Evolutionary conservation across 331 rosid genomes (phyloP).

Genomic region (Ulmus americana): DNA sequence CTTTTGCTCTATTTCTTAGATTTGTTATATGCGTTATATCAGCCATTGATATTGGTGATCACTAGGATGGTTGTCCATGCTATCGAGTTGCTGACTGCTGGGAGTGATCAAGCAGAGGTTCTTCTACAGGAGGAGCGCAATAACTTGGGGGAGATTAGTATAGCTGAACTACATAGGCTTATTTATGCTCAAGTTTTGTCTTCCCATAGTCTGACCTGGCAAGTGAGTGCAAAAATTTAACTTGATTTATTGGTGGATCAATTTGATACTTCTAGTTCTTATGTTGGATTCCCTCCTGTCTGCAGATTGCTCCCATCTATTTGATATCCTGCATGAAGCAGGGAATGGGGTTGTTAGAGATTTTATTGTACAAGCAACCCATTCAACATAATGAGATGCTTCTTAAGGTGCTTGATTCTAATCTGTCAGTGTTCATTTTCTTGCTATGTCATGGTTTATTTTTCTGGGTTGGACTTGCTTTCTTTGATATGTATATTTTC

Average conservation of each 20-base stretch:
- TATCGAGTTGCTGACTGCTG: conserved; percentile 75
- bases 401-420: conserved; percentile 59
- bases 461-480: not conserved
- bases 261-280: conserved; percentile 25
- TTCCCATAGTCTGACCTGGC: conserved; percentile 85
- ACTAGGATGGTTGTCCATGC: conserved; percentile 92
- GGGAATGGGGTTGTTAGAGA: conserved; percentile 83
- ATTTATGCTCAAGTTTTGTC: conserved; percentile 89
- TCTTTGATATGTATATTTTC: conserved; percentile 18
- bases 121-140: conserved; percentile 65
- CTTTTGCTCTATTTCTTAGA: not conserved
- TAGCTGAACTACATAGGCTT: conserved; percentile 79
- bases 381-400: conserved; percentile 57
- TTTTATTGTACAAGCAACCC: conserved; percentile 62
- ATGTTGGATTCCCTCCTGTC: conserved; percentile 27
- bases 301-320: conserved; percentile 94
- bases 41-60: conserved; percentile 25
- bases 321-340: conserved; percentile 83
- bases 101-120: conserved; percentile 79
- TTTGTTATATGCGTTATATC: conserved; percentile 6
- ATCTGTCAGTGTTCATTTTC: conserved; percentile 7
- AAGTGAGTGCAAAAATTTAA: conserved; percentile 52
- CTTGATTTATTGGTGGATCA: conserved; percentile 12
- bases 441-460: not conserved
- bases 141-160: conserved; percentile 83